Evolutionary conservation across 345 rosid species (phyloP).

Genomic region (Euphorbia peplus): DNA sequence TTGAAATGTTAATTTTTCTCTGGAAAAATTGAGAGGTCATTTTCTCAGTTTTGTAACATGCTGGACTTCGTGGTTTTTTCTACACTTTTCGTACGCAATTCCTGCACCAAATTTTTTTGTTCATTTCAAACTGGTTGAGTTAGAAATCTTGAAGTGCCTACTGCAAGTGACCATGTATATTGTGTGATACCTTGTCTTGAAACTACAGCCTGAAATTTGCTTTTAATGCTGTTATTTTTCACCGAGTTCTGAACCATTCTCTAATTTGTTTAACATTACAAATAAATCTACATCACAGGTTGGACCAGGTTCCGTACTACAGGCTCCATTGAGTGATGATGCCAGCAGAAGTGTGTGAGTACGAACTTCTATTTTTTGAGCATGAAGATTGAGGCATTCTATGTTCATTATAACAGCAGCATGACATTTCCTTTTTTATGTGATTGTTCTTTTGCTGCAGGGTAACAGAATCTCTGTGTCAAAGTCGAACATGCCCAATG

Average conservation of each 20-base stretch:
- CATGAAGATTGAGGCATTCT: conserved; percentile 2
- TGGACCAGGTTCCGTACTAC: conserved; percentile 84
- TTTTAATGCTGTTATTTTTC: background rate
- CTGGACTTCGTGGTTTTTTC: background rate
- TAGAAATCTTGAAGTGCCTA: background rate
- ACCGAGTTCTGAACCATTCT: background rate
- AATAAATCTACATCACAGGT: conserved; percentile 46
- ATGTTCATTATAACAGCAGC: conserved; percentile 10
- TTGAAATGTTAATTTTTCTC: background rate
- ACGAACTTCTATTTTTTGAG: conserved; percentile 25
- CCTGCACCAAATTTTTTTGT: background rate
- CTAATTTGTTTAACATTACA: conserved; percentile 9
- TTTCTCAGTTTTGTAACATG: background rate
- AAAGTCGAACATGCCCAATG: conserved; percentile 71
- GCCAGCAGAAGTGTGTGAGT: conserved; percentile 84
- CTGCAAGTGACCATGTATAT: background rate
- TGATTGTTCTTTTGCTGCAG: conserved; percentile 35
- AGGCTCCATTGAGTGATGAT: conserved; percentile 78
- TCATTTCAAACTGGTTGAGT: background rate
- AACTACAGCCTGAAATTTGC: background rate
- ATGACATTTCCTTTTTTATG: conserved; percentile 11
- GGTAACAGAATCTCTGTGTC: conserved; percentile 73
- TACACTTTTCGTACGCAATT: background rate
- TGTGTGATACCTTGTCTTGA: background rate
- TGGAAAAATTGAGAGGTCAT: background rate